Evolutionary conservation across 2,329 filamentous ascomycete species (phyloP), one percentile per base, ranked within the genome.

Genomic region (Aspergillus pseudonomiae): DNA sequence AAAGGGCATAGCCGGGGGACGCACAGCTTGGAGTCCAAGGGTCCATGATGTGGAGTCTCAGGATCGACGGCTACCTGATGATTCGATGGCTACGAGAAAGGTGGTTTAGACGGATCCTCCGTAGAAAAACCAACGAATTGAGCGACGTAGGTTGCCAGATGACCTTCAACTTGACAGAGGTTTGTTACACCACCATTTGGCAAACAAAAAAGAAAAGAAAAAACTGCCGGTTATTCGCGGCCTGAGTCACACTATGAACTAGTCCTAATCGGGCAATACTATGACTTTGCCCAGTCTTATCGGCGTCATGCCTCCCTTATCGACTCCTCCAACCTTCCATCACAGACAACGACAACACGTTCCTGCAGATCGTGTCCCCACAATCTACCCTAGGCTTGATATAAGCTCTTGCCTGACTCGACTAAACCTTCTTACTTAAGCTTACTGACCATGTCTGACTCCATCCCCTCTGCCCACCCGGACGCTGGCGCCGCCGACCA

Each of bases 361-460:
- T 45, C 43, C 43, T 45, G n/a, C 43, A 21, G 43, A 46, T 46
- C 43, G 4, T 3, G 21, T 24, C 45, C 24, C 45, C 45, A 46
- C 11, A 46, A 14, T 46, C 21, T 26, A 50, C 46, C 26, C 46
- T 30, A 50, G 46, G 7, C 14, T 50, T 10, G 10, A 30, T 19
- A 50, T 50, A 32, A 50, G 46, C 46, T 32, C 26, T 50, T 21
- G 28, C 4, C 14, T 14, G 12, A 48, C 24, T 16, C 7, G 26
- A 50, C 46, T 16, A 30, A 50, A 10, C 21, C 45, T 24, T 14
- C 12, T 14, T 14, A 28, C 3, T 19, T 28, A 28, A 50, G 14
- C 14, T n/a, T 12, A 52, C 48, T 46, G 26, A 73, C 52, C 30
- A 82, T 82, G 80, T 78, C 80, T 26, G 80, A 83, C 66, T 72